Evolutionary conservation across 345 rosid species (phyloP).

Genomic region (Salix udensis): DNA sequence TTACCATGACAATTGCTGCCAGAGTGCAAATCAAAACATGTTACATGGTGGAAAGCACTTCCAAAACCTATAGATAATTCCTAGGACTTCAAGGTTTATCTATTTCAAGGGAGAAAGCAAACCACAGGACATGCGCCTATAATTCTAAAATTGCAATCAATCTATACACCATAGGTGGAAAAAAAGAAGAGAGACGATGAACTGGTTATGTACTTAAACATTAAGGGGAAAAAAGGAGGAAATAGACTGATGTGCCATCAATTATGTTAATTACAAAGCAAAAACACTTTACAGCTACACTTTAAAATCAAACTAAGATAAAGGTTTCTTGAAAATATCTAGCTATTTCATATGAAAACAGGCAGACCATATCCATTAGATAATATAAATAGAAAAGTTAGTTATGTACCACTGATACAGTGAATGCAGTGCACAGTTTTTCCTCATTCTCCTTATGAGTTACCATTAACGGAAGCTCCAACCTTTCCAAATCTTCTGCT

Average conservation of each 20-base stretch:
- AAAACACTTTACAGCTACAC: neutral
- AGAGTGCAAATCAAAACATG: neutral
- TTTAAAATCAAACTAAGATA: neutral
- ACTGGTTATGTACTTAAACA: neutral
- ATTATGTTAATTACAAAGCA: neutral
- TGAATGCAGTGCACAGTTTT: slow-evolving; percentile 77
- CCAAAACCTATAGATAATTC: neutral
- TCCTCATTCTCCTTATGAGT: slow-evolving; percentile 67
- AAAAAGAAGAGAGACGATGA: neutral
- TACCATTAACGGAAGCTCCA: slow-evolving; percentile 84
- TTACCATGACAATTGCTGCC: neutral
- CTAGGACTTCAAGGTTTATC: neutral
- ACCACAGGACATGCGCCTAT: neutral
- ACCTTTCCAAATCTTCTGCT: slow-evolving; percentile 69
- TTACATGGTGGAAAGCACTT: neutral
- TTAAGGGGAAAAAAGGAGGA: neutral
- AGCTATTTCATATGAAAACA: neutral
- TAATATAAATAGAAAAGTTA: neutral
- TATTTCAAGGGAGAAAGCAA: neutral
- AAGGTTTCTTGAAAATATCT: neutral
- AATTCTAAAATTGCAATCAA: neutral
- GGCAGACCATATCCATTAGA: neutral
- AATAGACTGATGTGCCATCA: neutral
- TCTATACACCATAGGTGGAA: neutral
- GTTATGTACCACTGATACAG: slow-evolving; percentile 73